Percentiles rank a stretch among this genome's conserved stretches.
These are phyloP conservation scores for Mycena rebaudengoi DNA, from an alignment of 768 basidiomycete genomes.

Conservation along the genomic window DNA sequence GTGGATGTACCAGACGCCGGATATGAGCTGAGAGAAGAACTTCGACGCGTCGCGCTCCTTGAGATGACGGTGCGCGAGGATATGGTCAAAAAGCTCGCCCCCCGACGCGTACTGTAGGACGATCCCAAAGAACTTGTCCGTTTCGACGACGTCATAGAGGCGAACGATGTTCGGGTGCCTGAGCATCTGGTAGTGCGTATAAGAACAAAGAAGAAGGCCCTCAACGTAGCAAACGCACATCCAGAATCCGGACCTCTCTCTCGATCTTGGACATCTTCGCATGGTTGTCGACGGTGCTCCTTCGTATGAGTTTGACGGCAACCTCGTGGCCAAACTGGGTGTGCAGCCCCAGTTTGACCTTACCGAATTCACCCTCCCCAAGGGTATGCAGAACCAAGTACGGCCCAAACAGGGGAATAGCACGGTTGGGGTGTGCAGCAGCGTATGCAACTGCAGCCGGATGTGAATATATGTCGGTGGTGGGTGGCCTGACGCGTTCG, in stretches of 20 bases:
- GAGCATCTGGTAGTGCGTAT: conserved; percentile 64
- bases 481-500: conserved; percentile 38
- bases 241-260: conserved; percentile 95
- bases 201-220: conserved; percentile 11
- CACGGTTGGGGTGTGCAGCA: conserved; percentile 81
- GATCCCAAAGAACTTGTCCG: conserved; percentile 99
- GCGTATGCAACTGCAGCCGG: conserved; percentile 85
- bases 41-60: conserved; percentile 93
- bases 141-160: conserved; percentile 98
- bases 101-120: conserved; percentile 98
- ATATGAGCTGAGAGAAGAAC: conserved; percentile 97
- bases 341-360: conserved; percentile 96
- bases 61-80: conserved; percentile 95
- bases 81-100: conserved; percentile 98
- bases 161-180: conserved; percentile 99
- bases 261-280: conserved; percentile 94
- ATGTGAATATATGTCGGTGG: conserved; percentile 81
- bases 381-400: conserved; percentile 95
- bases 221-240: conserved; percentile 61
- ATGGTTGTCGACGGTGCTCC: conserved; percentile 87
- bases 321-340: conserved; percentile 95
- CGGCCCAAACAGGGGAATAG: conserved; percentile 92
- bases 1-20: conserved; percentile 97
- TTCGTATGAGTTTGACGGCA: conserved; percentile 94
- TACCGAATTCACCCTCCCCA: conserved; percentile 98